Base-by-base conservation (phyloP, 2,329 filamentous ascomycete species). In the Setomelanomma holmii region DNA sequence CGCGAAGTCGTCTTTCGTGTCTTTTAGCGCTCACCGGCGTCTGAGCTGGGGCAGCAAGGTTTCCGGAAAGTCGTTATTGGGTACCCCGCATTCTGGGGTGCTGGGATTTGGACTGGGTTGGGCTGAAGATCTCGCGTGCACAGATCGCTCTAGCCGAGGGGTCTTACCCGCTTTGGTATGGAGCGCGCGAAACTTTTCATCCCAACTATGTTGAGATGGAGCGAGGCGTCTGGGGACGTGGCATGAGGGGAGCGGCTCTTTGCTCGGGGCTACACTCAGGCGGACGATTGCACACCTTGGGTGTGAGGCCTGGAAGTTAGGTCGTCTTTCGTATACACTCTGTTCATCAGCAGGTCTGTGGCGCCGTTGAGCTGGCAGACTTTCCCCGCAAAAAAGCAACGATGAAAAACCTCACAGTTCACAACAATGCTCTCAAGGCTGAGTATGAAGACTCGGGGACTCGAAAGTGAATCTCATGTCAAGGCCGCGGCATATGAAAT, bases 151-250 rank as follows among this genome's bases (percentile, higher is more conserved):
- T 30, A 30, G 27, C 20, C 20, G 21, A 40, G 14, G 17, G 12
- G 20, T 4, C 22, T 27, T 48, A 41, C 40, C 45, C 45, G n/a
- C 27, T 20, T 27, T 41, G 39, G 22, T 2, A 24, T 27, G n/a
- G 8, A 16, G 39, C 8, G 17, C 23, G 17, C 45, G 27, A 40
- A 19, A 20, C 20, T 30, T 27, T 38, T 34, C 33, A 38, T 23
- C 35, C 20, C 20, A 40, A 17, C 8, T 40, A 16, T 40, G 35
- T 47, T 45, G 43, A 30, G 43, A 12, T 21, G 43, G n/a, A 45
- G 43, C 43, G 23, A 40, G 44, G 44, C 44, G 44, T 47, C 35
- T 30, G 44, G 44, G 36, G 24, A 47, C 36, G 33, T 47, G 44
- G 44, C n/a, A n/a, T 8, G 27, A 30, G 27, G 14, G 27, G 27